Evolutionary conservation across 352 stramenopile genomes (phyloP), one percentile per base, ranked within the genome.

Genomic region (Saprolegnia diclina): DNA sequence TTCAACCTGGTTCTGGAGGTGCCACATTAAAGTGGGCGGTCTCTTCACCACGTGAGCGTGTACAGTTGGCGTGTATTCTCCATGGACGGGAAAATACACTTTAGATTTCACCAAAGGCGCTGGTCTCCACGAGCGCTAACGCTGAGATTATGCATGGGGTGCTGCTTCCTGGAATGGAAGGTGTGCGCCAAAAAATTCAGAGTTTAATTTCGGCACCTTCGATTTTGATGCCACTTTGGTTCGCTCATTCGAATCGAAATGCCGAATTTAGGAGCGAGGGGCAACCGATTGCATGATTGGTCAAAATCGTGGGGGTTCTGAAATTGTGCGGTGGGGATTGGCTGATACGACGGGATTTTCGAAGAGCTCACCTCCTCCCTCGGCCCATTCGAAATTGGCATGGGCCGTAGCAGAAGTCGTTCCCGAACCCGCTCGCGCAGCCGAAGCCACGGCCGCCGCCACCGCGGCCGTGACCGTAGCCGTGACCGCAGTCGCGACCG

Each of bases 401-500:
- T 66, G 59, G 59, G 59, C 6, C 59, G 52, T 19, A 59, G 52
- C 52, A 24, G 11, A 14, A 59, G 52, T 59, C 52, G 42, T 48
- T 48, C 42, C 42, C 42, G 52, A 11, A 21, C 52, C 24, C 24
- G 52, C 19, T 59, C 52, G 11, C 52, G 52, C 52, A 59, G 59
- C 59, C 59, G 54, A n/a, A 62, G 54, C 54, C 21, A 54, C 40
- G 45, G 32, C 9, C 55, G 55, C 35, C 16, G n/a, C 21, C 55
- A 21, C 11, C 24, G 37, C 19, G 37, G 40, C 9, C 48, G 57
- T 40, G 53, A 61, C 32, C 55, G 56, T 18, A 63, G 45, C 44
- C 55, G 66, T 38, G 42, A 56, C 26, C 55, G 56, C 22, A 63
- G 45, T 44, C 55, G 66, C 48, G 42, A 56, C 26, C 55, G 66